Base-by-base conservation (phyloP, 2,329 filamentous ascomycete species). In the Scolecobasidium constrictum region DNA sequence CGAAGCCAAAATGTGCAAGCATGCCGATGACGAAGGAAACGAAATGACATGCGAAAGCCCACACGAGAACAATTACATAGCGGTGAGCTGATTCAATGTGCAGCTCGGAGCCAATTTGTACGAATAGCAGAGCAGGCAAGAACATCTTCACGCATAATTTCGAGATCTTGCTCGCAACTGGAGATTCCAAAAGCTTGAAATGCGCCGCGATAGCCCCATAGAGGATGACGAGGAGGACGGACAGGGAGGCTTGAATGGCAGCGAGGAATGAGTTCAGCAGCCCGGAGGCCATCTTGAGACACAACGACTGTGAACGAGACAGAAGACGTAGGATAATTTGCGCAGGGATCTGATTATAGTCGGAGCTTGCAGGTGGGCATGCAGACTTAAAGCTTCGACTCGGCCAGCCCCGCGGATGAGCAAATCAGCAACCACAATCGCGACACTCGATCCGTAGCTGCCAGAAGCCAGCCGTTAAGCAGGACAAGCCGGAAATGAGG, bases 231-330 rank as follows among this genome's bases (percentile, higher is more conserved):
- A 77, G 53, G 2, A 76, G 56, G 1, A 76, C 72, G 2, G 70
- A 69, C 17, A 74, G 53, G 18, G 68, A 69, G 21, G 73, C 73
- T 53, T 77, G 72, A 5, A 76, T 54, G 4, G 72, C 72, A 20
- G 71, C 71, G 4, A 73, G 50, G 41, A 76, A 73, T 9, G 64
- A 60, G 11, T 59, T 54, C 17, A 63, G 35, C 21, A 65, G 50
- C 39, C 59, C 53, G n/a, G 37, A 22, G 15, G 36, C 22, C n/a
- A 26, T 18, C 43, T 42, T 44, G 23, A n/a, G 26, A 31, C n/a
- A 7, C 9, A n/a, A 9, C n/a, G 26, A n/a, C 26, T 31, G 26
- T n/a, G 26, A 9, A n/a, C 26, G 26, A 31, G 26, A 31, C 9
- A 31, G 26, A n/a, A n/a, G n/a, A n/a, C n/a, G n/a, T n/a, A n/a